Percentiles rank a stretch among this genome's conserved stretches.
Conservation (phyloP, 2,329 filamentous ascomycete genomes). For the Cordyceps fumosorosea region DNA sequence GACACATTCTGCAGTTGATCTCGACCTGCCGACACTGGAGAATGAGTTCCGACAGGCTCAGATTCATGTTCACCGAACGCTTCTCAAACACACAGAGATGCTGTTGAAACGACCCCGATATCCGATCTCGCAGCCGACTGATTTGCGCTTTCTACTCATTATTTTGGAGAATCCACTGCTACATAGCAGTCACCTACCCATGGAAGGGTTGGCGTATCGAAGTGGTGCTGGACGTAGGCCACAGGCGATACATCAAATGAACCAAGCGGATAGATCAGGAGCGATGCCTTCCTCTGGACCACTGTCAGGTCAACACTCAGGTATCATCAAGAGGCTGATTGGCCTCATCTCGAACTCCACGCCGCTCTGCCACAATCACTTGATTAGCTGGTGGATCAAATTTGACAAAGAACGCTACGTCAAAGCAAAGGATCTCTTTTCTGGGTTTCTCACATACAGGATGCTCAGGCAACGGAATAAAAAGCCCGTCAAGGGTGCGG, state of each 20-base stretch:
- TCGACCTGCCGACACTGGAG: conserved; percentile 40
- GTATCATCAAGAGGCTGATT: conserved; percentile 77
- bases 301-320: conserved; percentile 63
- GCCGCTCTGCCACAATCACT: conserved; percentile 66
- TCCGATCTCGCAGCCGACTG: conserved; percentile 58
- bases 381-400: conserved; percentile 72
- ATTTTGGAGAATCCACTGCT: conserved; percentile 74
- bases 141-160: conserved; percentile 72
- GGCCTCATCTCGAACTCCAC: conserved; percentile 73
- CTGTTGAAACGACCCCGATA: conserved; percentile 73
- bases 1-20: conserved; percentile 24
- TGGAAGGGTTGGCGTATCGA: conserved; percentile 34
- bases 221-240: conserved; percentile 17
- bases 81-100: conserved; percentile 74
- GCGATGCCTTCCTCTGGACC: conserved; percentile 32
- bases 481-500: conserved; percentile 50
- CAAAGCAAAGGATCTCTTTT: conserved; percentile 67
- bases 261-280: conserved; percentile 15
- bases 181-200: conserved; percentile 37
- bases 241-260: conserved; percentile 14
- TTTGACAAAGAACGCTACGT: conserved; percentile 63
- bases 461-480: conserved; percentile 65
- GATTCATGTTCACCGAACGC: conserved; percentile 58
- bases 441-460: conserved; percentile 75
- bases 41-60: conserved; percentile 49